Base-by-base conservation (phyloP, 768 basidiomycete species). In the Gloeophyllum trabeum region DNA sequence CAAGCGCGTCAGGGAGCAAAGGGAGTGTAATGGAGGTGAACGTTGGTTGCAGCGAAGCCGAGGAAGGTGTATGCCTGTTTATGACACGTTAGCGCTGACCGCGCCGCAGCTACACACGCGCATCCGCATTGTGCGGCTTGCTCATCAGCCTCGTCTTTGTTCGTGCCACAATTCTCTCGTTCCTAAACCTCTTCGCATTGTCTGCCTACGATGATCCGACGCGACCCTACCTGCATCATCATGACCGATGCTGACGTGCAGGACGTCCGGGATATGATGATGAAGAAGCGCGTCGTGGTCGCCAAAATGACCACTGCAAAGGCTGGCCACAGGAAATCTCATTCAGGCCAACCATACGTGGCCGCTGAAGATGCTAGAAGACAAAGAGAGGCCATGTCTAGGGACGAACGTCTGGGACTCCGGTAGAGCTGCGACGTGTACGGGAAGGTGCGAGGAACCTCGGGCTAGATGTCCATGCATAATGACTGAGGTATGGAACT, bases 201-300 rank as follows among this genome's bases (percentile, higher is more conserved):
- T 21, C 48, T 13, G n/a, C 37, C 40, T 42, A 40, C 30, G n/a
- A 68, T 90, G 87, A 83, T 90, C 54, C 76, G 87, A 39, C 70
- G 86, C 39, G 68, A 71, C 18, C 85, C 87, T 4, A 86, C 86
- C 1, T 68, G 82, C 43, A 82, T 90, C 48, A 73, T 71, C 22
- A 76, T 90, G 75, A 75, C 66, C 46, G 85, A 88, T 57, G 58
- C 67, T 18, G 87, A 89, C 56, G 79, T 90, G 22, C 81, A 88
- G 62, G 84, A 86, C 47, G 66, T 88, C 32, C 76, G 84, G 32
- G 75, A 79, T 39, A 58, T 79, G 52, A 64, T 71, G 16, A 51
- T 75, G 28, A 52, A 50, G 28, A 55, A 52, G 44, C 38, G 41
- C 51, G 22, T 18, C 28, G 20, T 44, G 16, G 22, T 40, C 24